A percentile compares a stretch with the other conserved stretches of the same genome.
Evolutionary conservation across 2,329 filamentous ascomycete genomes (phyloP).

Genomic region (Fusarium buharicum): DNA sequence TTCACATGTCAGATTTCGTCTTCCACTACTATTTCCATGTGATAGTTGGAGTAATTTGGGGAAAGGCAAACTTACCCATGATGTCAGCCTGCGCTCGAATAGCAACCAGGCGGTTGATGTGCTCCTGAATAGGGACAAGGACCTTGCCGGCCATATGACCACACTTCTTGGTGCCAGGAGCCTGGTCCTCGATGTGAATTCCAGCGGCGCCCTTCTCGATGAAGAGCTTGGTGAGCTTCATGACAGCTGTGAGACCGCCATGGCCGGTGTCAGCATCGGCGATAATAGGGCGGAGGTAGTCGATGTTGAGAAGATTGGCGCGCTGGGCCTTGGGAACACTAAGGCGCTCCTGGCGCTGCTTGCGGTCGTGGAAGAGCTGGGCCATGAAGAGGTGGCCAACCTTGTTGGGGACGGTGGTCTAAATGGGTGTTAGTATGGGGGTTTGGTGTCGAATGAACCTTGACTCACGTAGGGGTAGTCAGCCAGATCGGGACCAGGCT

Average conservation of each 20-base stretch:
- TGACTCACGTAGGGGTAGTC: slow-evolving; percentile 88
- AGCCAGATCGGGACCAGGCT: slow-evolving; percentile 96
- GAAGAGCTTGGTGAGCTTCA: slow-evolving; percentile 99
- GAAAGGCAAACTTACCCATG: slow-evolving; percentile 73
- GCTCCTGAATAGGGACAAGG: slow-evolving; percentile 93
- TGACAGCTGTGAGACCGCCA: slow-evolving; percentile 96
- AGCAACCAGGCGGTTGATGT: slow-evolving; percentile 96
- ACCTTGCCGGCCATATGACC: slow-evolving; percentile 99
- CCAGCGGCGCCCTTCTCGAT: slow-evolving; percentile 95
- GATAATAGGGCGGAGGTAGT: slow-evolving; percentile 95
- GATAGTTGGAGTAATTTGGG: slow-evolving; percentile 21
- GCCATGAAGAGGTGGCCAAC: slow-evolving; percentile 98
- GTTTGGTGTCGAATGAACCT: too few species aligned
- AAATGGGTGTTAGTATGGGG: slow-evolving; percentile 46
- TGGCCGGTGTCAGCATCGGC: slow-evolving; percentile 98
- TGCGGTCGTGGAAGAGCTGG: slow-evolving; percentile 99
- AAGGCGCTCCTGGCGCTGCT: slow-evolving; percentile 95
- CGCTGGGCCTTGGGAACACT: slow-evolving; percentile 79
- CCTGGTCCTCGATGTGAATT: slow-evolving; percentile 99
- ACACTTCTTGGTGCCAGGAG: slow-evolving; percentile 98
- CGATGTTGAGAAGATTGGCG: slow-evolving; percentile 78
- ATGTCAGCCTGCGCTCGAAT: slow-evolving; percentile 98
- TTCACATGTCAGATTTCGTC: slow-evolving; percentile 37
- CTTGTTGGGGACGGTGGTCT: slow-evolving; percentile 99
- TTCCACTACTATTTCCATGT: slow-evolving; percentile 18